These are phyloP conservation scores for Cichorium intybus DNA, from an alignment of 140 eudicot genomes.

Conservation along the genomic window DNA sequence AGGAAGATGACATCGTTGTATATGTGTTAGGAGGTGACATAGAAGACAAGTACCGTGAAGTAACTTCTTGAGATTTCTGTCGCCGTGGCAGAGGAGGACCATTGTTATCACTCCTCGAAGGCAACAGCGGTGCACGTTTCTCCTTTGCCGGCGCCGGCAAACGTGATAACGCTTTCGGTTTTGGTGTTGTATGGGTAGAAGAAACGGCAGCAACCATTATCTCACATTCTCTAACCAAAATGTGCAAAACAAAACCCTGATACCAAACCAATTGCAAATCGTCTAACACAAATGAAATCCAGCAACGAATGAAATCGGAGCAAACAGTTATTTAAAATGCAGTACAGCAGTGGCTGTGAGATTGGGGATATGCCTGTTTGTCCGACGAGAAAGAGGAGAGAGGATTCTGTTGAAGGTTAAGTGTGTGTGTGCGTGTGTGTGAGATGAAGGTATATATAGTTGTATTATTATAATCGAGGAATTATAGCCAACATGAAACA, in stretches of 20 bases:
- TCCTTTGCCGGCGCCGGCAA: slow-evolving; percentile 30
- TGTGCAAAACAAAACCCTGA: neutral
- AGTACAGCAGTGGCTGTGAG: neutral
- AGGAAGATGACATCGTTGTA: slow-evolving; percentile 32
- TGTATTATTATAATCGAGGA: neutral
- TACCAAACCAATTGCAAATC: neutral
- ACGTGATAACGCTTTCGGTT: slow-evolving; percentile 28
- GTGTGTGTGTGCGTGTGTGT: neutral
- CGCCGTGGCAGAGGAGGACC: slow-evolving; percentile 50
- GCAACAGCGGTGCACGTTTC: slow-evolving; percentile 56
- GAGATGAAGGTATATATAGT: neutral
- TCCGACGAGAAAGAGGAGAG: slow-evolving; percentile 3
- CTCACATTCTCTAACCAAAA: slow-evolving; percentile 1
- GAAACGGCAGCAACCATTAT: slow-evolving; percentile 44
- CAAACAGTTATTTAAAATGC: neutral
- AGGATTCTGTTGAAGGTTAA: neutral
- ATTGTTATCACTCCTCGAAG: slow-evolving; percentile 45
- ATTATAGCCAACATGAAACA: no score
- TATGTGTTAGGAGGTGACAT: slow-evolving; percentile 24
- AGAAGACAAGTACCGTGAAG: slow-evolving; percentile 64
- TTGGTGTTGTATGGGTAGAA: slow-evolving; percentile 37
- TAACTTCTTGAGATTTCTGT: slow-evolving; percentile 46
- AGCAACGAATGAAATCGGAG: neutral
- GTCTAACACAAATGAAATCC: neutral
- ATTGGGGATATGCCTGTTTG: neutral